phyloP scores from a whole-genome alignment of 2,329 filamentous ascomycete species.

The Diaporthe vaccinii region DNA sequence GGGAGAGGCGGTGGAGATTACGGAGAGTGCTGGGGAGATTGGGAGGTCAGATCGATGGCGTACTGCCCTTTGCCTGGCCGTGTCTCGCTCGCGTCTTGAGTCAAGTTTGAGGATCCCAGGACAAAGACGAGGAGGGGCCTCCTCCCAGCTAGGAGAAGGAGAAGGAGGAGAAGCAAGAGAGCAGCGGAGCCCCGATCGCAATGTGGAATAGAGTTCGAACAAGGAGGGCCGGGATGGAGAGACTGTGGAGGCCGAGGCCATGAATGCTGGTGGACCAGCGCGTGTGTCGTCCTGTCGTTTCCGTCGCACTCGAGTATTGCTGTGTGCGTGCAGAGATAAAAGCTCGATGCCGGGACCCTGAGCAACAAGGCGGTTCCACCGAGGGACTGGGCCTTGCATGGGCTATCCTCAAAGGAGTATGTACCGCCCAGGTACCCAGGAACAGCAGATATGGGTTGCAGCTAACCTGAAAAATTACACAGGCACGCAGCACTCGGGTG shows the following conservation, averaged over 20 bases:
- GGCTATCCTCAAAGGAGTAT: neutral
- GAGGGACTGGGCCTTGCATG: neutral
- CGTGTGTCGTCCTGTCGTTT: slow-evolving; percentile 9
- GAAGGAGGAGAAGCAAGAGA: neutral
- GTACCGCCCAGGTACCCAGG: slow-evolving; percentile 4
- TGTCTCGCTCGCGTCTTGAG: slow-evolving; percentile 37
- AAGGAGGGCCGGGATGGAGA: slow-evolving; percentile 22
- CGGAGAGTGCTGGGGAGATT: slow-evolving; percentile 21
- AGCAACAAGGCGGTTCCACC: slow-evolving; percentile 21
- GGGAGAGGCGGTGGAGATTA: slow-evolving; percentile 34
- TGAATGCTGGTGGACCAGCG: neutral
- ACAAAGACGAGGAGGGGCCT: slow-evolving; percentile 15
- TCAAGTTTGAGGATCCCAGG: slow-evolving; percentile 38
- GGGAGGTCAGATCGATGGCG: slow-evolving; percentile 36
- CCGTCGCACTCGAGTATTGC: neutral
- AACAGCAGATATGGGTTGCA: neutral
- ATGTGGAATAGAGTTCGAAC: slow-evolving; percentile 11
- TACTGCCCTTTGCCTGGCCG: neutral
- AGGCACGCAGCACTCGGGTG: neutral
- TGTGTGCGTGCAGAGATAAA: neutral
- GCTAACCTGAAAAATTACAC: neutral
- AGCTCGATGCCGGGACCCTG: slow-evolving; percentile 23
- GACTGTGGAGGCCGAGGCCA: slow-evolving; percentile 29
- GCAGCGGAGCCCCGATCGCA: slow-evolving; percentile 7
- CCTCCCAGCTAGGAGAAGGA: neutral